Base-by-base conservation (phyloP, 306 rosid genomes). In the Prinsepia uniflora region DNA sequence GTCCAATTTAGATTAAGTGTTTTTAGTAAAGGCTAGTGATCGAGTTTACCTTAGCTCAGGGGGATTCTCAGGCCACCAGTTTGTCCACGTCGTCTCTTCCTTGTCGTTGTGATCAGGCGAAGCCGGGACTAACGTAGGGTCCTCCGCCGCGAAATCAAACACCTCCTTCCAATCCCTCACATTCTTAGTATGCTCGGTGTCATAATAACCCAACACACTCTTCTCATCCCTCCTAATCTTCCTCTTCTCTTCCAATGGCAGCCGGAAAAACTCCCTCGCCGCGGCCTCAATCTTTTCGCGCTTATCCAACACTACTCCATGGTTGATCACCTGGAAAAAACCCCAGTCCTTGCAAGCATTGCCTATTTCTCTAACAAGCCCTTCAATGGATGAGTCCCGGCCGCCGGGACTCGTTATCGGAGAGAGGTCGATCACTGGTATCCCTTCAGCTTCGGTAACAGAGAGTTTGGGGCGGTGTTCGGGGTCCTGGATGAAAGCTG, bases 161-260 rank as follows among this genome's bases (percentile, higher is more conserved):
- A 66, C 91, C 68, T 88, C 95, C 60, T 86, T 89, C 94, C 96
- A 88, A 36, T 90, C 96, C 34, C 91, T 84, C 0, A 88, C 85
- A 10, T 90, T 88, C 81, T 88, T 88, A 2, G 97, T 86, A 12
- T 79, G 73, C 47, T 90, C 96, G 1, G 52, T 67, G 7, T 90
- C 92, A 39, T 59, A 75, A 39, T 88, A 90, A 9, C 97, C 95
- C 13, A 18, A 12, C 0, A 75, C 14, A 2, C 6, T 24, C 8
- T 0, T 52, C 10, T 76, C 85, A 4, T 72, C 74, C 63, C 72
- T 68, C 62, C n/a, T 50, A 22, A 68, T 56, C 43, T 20, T 50
- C 61, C 61, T 68, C 46, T 68, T 68, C 60, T 68, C 72, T 34
- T 68, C 61, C 61, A 18, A 36, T 4, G 72, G 72, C 60, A 8